Percentiles rank a stretch among this genome's conserved stretches.
Evolutionary conservation across 73 alveolate species (phyloP).

Genomic region (Tetrahymena elliotti): DNA sequence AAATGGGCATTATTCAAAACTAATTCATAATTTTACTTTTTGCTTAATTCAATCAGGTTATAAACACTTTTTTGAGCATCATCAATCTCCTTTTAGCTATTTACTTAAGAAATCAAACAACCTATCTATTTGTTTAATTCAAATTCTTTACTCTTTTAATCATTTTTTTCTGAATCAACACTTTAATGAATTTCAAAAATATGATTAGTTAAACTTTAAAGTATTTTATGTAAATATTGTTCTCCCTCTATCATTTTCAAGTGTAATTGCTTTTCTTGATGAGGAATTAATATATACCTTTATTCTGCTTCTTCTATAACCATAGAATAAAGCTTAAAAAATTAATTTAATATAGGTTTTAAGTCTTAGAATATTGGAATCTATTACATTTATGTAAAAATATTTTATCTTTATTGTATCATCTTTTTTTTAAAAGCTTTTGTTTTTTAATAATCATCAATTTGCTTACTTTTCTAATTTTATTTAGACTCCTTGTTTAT

Average conservation of each 20-base stretch:
- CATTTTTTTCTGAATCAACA: neutral
- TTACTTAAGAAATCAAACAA: neutral
- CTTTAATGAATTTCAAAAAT: neutral
- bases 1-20: neutral
- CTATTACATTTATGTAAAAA: neutral
- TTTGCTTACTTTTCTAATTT: neutral
- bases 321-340: neutral
- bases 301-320: neutral
- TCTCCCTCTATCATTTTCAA: neutral
- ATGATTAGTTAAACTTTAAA: neutral
- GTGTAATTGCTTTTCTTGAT: neutral
- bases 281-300: neutral
- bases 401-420: neutral
- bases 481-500: neutral
- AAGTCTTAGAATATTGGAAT: neutral
- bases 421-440: no score
- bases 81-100: no score
- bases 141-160: neutral
- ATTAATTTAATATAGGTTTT: neutral
- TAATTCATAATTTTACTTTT: neutral
- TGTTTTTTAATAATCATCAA: neutral
- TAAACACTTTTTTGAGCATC: no score
- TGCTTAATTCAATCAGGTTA: no score
- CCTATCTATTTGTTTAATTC: neutral
- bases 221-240: neutral